phyloP scores from a whole-genome alignment of 345 rosid species.

The Populus pruinosa region DNA sequence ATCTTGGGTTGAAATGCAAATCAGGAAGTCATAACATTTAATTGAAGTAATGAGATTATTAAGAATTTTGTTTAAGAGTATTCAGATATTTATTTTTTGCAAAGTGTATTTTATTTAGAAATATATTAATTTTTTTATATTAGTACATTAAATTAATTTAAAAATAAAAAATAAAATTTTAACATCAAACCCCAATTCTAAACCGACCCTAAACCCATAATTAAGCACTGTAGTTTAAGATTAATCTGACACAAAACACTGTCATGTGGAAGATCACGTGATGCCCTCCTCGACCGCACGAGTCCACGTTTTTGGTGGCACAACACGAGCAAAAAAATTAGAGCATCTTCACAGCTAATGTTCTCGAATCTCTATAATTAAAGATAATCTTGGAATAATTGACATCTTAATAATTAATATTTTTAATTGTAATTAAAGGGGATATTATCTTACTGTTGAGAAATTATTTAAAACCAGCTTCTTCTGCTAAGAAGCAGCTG shows the following conservation, averaged over 20 bases:
- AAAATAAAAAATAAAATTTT: no score
- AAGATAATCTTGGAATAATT: conserved; percentile 8
- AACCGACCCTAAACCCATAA: no score
- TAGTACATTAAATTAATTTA: no score
- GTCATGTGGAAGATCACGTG: conserved; percentile 13
- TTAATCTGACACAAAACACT: not conserved
- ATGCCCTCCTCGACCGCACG: conserved; percentile 4
- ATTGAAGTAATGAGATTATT: no score
- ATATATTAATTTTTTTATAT: no score
- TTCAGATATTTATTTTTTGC: no score
- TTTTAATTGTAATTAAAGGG: not conserved
- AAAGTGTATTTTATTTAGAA: no score
- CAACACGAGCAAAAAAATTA: not conserved
- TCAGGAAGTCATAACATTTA: not conserved
- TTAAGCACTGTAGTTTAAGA: no score
- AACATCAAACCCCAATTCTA: no score
- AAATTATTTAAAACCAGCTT: not conserved
- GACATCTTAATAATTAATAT: not conserved
- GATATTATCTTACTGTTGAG: not conserved
- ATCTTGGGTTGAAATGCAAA: not conserved
- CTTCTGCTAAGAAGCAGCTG: not conserved
- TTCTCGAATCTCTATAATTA: conserved; percentile 25
- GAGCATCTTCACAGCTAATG: conserved; percentile 16
- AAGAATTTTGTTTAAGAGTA: no score
- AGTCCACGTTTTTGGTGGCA: conserved; percentile 14